These are phyloP conservation scores for Phytophthora foliorum DNA, from an alignment of 352 stramenopile species.

Conservation along the genomic window DNA sequence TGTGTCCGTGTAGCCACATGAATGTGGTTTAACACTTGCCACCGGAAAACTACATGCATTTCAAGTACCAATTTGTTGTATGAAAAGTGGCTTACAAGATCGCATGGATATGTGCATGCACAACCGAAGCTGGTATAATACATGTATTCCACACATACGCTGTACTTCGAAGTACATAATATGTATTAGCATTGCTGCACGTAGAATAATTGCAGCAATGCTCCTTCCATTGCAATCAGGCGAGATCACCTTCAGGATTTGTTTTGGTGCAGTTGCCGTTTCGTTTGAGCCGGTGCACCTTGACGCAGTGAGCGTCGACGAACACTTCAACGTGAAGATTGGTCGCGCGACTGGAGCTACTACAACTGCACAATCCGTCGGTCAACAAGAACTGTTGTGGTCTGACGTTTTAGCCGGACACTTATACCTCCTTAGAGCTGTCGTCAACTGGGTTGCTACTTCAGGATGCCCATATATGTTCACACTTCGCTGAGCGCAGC, in stretches of 20 bases:
- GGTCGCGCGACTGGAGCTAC: background rate
- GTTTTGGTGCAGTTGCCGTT: background rate
- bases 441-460: too few species aligned
- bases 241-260: constrained; percentile 1
- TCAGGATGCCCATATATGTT: background rate
- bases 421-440: background rate
- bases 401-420: background rate
- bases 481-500: too few species aligned
- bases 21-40: background rate
- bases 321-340: constrained; percentile 14
- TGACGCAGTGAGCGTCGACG: constrained; percentile 2
- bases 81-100: background rate
- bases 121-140: too few species aligned
- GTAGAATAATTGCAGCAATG: too few species aligned
- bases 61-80: background rate
- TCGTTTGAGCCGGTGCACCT: constrained; percentile 13
- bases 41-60: background rate
- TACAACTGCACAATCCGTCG: too few species aligned
- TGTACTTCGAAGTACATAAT: too few species aligned
- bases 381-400: background rate
- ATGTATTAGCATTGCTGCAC: too few species aligned
- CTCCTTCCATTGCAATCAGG: background rate
- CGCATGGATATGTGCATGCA: too few species aligned
- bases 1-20: too few species aligned
- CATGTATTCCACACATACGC: too few species aligned